These are phyloP conservation scores for Leptographium procerum DNA, from an alignment of 2,329 filamentous ascomycete genomes.

Conservation along the genomic window DNA sequence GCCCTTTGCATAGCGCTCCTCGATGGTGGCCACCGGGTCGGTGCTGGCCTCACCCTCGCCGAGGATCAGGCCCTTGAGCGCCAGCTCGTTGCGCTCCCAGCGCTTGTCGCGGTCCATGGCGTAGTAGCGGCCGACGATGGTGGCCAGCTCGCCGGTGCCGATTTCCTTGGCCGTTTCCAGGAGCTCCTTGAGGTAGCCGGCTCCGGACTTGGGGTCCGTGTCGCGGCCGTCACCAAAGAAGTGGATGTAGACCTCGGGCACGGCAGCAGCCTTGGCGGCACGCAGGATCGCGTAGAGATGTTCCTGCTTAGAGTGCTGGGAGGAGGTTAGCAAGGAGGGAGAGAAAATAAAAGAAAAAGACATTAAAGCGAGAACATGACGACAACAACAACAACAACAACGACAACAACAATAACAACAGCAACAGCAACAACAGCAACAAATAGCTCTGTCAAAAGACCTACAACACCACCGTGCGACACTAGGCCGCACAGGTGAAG, in stretches of 20 bases:
- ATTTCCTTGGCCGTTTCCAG: conserved; percentile 72
- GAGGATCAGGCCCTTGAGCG: conserved; percentile 71
- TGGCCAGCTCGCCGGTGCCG: conserved; percentile 77
- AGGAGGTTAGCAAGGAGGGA: neutral
- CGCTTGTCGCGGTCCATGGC: conserved; percentile 99
- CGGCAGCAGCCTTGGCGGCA: conserved; percentile 76
- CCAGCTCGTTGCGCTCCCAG: conserved; percentile 89
- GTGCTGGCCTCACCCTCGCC: conserved; percentile 79
- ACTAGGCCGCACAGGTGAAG: conserved; percentile 87
- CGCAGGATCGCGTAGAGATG: conserved; percentile 81
- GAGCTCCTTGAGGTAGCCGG: conserved; percentile 78
- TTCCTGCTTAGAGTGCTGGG: conserved; percentile 80
- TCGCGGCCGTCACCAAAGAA: conserved; percentile 98
- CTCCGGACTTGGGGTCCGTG: conserved; percentile 90
- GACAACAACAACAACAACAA: conserved; percentile 1
- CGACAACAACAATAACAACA: too few relatives aligned
- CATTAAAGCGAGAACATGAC: neutral
- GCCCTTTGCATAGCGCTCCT: conserved; percentile 73
- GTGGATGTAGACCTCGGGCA: conserved; percentile 93
- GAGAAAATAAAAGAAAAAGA: neutral
- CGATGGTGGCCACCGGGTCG: conserved; percentile 78
- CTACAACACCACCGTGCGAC: conserved; percentile 82
- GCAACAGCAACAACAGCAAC: too few relatives aligned
- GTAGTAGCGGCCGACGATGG: conserved; percentile 91
- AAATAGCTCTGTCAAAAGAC: too few relatives aligned